phyloP scores from a whole-genome alignment of 2,329 filamentous ascomycete species.

The Bisporella sp. region DNA sequence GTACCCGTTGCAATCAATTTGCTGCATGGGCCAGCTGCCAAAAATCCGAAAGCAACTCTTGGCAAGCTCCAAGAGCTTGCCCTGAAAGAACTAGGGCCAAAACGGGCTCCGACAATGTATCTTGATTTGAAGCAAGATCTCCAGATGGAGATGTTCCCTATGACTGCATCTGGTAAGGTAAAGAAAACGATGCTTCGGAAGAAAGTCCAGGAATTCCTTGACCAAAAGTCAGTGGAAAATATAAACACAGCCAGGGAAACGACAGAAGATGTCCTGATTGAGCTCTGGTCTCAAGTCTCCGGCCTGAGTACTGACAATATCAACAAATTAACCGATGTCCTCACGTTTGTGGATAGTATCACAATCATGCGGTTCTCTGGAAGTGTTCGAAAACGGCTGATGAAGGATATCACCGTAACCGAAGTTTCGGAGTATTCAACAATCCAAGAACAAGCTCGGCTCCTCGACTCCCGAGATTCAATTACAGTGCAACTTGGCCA shows the following conservation, averaged over 20 bases:
- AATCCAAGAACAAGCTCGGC: conserved; percentile 6
- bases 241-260: not conserved
- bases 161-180: conserved; percentile 94
- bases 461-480: not conserved
- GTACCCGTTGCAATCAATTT: conserved; percentile 62
- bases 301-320: conserved; percentile 5
- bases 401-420: conserved; percentile 2
- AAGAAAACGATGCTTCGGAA: conserved; percentile 72
- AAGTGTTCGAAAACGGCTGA: conserved; percentile 2
- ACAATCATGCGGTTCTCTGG: conserved; percentile 8
- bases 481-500: not conserved
- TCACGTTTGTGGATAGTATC: conserved; percentile 8
- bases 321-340: conserved; percentile 3
- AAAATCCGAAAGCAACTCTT: not conserved
- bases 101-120: conserved; percentile 25
- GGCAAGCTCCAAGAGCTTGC: conserved; percentile 34
- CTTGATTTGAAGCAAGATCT: conserved; percentile 55
- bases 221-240: not conserved
- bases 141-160: conserved; percentile 72
- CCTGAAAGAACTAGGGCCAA: conserved; percentile 64
- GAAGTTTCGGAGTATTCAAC: conserved; percentile 6
- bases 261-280: not conserved
- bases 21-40: conserved; percentile 14
- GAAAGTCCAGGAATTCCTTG: conserved; percentile 5
- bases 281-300: conserved; percentile 6